Evolutionary conservation across 2,329 filamentous ascomycete genomes (phyloP).

Genomic region (Talaromyces sp.): DNA sequence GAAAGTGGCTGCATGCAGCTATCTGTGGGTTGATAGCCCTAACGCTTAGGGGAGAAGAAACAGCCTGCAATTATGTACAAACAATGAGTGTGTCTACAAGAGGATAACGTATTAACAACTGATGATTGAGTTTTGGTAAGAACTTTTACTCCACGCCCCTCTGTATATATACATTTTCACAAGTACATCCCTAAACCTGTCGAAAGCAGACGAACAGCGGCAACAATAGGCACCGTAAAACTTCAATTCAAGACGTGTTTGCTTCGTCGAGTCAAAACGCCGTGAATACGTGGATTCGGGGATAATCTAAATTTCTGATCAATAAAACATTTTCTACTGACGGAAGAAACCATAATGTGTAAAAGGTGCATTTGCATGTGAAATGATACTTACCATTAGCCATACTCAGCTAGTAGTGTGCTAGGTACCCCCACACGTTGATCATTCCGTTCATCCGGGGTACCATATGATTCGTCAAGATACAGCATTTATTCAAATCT

Average conservation of each 20-base stretch:
- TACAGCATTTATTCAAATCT: neutral
- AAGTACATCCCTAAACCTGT: neutral
- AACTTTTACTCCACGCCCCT: neutral
- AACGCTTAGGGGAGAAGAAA: neutral
- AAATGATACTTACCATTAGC: neutral
- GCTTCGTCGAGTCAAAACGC: too few species aligned
- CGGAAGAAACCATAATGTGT: neutral
- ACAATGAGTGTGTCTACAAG: neutral
- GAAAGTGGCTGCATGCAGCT: constrained; percentile 7
- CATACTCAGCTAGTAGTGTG: neutral
- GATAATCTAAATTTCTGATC: neutral
- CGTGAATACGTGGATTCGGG: too few species aligned
- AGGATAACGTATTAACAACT: neutral
- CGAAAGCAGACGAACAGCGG: neutral
- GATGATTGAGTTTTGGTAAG: neutral
- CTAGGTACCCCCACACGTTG: neutral
- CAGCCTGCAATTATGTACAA: neutral
- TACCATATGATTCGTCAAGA: neutral
- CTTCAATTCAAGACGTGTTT: neutral
- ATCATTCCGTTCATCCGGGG: constrained; percentile 4
- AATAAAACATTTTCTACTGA: neutral
- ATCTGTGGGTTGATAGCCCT: neutral
- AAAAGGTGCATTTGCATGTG: neutral
- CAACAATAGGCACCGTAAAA: neutral
- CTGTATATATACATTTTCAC: neutral